phyloP scores from a whole-genome alignment of 1,139 yeast species.

The Magnusiomyces tetraspermus region DNA sequence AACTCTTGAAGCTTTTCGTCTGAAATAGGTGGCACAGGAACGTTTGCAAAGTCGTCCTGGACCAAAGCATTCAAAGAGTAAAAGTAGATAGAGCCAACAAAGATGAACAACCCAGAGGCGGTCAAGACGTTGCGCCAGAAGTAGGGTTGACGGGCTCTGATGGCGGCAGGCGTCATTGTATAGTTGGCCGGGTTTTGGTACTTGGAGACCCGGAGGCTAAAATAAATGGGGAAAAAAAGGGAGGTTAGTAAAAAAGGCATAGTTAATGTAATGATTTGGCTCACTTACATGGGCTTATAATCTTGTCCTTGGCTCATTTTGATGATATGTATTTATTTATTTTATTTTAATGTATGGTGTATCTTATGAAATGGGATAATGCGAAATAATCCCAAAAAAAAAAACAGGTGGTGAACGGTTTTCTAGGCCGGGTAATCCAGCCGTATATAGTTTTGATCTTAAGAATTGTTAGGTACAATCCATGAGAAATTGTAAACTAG shows the following conservation, averaged over 20 bases:
- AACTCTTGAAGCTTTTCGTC: conserved; percentile 67
- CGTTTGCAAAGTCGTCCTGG: conserved; percentile 78
- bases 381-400: no score
- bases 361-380: no score
- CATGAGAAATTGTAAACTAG: no score
- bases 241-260: neutral
- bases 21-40: conserved; percentile 86
- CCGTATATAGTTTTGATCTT: no score
- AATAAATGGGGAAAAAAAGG: neutral
- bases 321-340: no score
- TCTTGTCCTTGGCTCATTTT: no score
- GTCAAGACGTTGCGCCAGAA: conserved; percentile 66
- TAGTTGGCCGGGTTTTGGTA: conserved; percentile 72
- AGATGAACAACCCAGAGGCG: conserved; percentile 46
- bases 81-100: conserved; percentile 38
- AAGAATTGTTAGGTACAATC: no score
- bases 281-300: no score
- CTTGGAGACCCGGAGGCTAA: conserved; percentile 30
- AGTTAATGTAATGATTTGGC: neutral
- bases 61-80: conserved; percentile 67
- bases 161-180: conserved; percentile 89
- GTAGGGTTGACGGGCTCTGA: conserved; percentile 80
- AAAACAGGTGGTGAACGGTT: no score
- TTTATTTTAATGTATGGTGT: no score
- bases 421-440: no score